phyloP scores from a whole-genome alignment of 2,329 filamentous ascomycete genomes.

The Ophiocordyceps unilateralis region DNA sequence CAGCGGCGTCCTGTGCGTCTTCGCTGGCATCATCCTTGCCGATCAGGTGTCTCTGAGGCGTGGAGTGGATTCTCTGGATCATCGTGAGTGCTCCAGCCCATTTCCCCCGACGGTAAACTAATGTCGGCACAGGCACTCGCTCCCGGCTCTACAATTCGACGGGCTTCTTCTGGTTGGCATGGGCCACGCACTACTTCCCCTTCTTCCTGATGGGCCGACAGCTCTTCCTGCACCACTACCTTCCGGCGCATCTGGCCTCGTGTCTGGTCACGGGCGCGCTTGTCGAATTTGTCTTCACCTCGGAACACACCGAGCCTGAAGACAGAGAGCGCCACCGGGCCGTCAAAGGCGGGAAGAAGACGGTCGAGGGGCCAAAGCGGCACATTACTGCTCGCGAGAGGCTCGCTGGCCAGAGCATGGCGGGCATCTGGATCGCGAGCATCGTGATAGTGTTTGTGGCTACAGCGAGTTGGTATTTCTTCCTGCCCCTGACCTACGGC shows the following conservation, averaged over 20 bases:
- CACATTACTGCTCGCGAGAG: constrained; percentile 69
- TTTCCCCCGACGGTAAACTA: constrained; percentile 7
- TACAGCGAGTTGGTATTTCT: constrained; percentile 75
- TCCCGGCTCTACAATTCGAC: constrained; percentile 95
- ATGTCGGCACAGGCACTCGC: constrained; percentile 49
- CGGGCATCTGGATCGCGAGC: constrained; percentile 64
- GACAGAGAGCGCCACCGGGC: constrained; percentile 24
- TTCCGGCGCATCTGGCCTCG: constrained; percentile 85
- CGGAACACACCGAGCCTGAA: constrained; percentile 47
- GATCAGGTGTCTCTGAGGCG: constrained; percentile 88
- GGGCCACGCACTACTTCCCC: constrained; percentile 92
- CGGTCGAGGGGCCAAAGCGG: constrained; percentile 25
- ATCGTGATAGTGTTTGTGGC: constrained; percentile 50
- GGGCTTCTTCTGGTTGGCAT: constrained; percentile 96
- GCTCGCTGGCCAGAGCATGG: constrained; percentile 59
- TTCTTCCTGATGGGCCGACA: constrained; percentile 98
- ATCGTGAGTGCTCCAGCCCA: constrained; percentile 47
- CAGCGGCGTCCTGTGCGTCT: constrained; percentile 82
- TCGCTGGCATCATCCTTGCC: constrained; percentile 76
- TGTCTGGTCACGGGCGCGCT: constrained; percentile 79
- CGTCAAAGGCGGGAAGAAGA: constrained; percentile 25
- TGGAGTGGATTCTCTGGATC: constrained; percentile 82
- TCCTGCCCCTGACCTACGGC: constrained; percentile 88
- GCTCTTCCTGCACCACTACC: constrained; percentile 93
- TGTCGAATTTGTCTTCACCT: constrained; percentile 89